Base-by-base conservation (phyloP, 805 yeast genomes). In the Lipomyces mesembrius region DNA sequence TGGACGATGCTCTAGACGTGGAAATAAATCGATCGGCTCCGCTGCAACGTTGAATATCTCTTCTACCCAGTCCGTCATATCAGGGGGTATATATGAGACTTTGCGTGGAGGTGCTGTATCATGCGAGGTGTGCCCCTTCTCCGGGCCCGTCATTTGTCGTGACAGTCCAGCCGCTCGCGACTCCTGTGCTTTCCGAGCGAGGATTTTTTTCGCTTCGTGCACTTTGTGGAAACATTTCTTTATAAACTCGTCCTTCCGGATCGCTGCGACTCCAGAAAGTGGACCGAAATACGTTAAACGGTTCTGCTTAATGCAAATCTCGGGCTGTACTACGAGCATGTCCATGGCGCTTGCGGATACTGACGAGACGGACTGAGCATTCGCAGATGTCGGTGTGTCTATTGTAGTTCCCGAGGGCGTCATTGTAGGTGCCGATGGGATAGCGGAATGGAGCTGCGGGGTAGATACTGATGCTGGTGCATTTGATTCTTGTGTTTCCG, bases 1-100 rank as follows among this genome's bases (percentile, higher is more conserved):
- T 35, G 60, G 65, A n/a, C 73, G 61, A 4, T 68, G 71, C 37
- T 74, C 75, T 17, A 71, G 65, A 34, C 67, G 68, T 1, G 71
- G 71, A 39, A 67, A 67, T n/a, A 58, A 57, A 32, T 54, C 32
- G 2, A 57, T 34, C 3, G 62, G 63, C 22, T 62, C 67, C 20
- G 66, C 67, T 0, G 20, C 35, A 6, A 58, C 62, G 52, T 63
- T 49, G 43, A 63, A 63, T 5, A 66, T 53, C 7, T 61, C 65
- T 2, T 63, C 67, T 17, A 66, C 62, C 34, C 53, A 22, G 17
- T 27, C 20, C 32, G 32, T 17, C 58, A 43, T 32, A 7, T 54
- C 66, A n/a, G 60, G 56, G 3, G 62, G 63, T 3, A 67, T 55
- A 32, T 55, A 58, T 4, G 60, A 20, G 20, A 61, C 20, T 27